Base-by-base conservation (phyloP, 1,284 basidiomycete species). In the Ustilago bromivora region DNA sequence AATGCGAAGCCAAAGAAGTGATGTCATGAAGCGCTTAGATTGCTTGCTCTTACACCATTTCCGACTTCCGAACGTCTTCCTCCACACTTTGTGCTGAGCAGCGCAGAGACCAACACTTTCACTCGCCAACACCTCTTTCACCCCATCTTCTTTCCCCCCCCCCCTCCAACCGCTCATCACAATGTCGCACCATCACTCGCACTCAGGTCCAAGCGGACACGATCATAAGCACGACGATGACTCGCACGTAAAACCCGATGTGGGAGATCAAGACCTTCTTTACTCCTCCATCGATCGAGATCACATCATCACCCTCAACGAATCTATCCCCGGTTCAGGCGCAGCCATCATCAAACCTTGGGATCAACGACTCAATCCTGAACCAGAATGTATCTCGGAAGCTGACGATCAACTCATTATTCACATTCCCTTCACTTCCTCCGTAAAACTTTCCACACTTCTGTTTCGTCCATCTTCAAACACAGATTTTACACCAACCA, bases 351-450 rank as follows among this genome's bases (percentile, higher is more conserved):
- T 85, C 66, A 84, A 82, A 62, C 58, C 84, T 2, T 85, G 72
- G 67, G 70, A 79, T 40, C 54, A 61, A 23, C 79, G 82, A 4
- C 10, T 54, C 36, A 67, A 78, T 41, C 65, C 76, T 7, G 32
- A 60, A 4, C 61, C 60, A 13, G 57, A 66, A 51, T 57, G 78
- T 11, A 66, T 79, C 41, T 72, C 76, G 15, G 76, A 81, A 43
- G 72, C 78, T 2, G 82, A 84, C 65, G 82, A 84, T 51, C 79
- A 82, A 41, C 76, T 82, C 36, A 66, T 84, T 58, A 66, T 85
- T 41, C 71, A 71, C 40, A 58, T 85, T 15, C 84, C 84, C 3
- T 85, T 85, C 60, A 71, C 78, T 13, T 74, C 78, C 5, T 68
- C 67, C 31, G 83, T 84, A 54, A 81, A 83, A 47, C 75, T 85